These are phyloP conservation scores for Boletellus sp. DNA, from an alignment of 1,284 basidiomycete species.

Conservation along the genomic window DNA sequence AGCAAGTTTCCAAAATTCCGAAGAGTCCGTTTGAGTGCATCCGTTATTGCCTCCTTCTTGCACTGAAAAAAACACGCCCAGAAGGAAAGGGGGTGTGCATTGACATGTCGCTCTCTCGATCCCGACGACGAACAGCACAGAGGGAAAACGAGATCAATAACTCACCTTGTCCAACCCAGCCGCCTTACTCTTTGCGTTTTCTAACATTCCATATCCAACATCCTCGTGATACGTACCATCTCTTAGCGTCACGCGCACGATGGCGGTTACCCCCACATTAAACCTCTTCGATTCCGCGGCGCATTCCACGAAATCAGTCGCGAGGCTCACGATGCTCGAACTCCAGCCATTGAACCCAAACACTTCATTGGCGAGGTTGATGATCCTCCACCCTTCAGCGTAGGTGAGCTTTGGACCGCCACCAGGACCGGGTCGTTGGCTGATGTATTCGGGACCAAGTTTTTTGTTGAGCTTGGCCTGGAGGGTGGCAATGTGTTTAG, in stretches of 20 bases:
- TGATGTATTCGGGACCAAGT: constrained; percentile 92
- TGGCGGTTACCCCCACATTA: constrained; percentile 79
- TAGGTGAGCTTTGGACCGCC: constrained; percentile 89
- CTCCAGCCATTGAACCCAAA: constrained; percentile 99
- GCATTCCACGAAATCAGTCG: constrained; percentile 73
- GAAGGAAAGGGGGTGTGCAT: background rate
- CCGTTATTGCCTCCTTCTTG: constrained; percentile 97
- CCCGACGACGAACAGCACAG: too few species aligned
- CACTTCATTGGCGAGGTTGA: constrained; percentile 95
- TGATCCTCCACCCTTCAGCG: constrained; percentile 95
- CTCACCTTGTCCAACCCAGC: constrained; percentile 87
- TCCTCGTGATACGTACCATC: constrained; percentile 94
- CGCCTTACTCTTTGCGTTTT: constrained; percentile 84
- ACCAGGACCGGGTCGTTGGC: constrained; percentile 84
- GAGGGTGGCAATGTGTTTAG: constrained; percentile 60
- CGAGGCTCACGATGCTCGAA: constrained; percentile 75
- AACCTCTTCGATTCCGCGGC: constrained; percentile 65
- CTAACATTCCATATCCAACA: constrained; percentile 84
- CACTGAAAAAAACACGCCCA: constrained; percentile 49
- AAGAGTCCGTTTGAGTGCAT: constrained; percentile 87
- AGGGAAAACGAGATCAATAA: background rate
- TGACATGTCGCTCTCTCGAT: constrained; percentile 1
- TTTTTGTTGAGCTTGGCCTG: constrained; percentile 84
- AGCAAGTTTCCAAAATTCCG: constrained; percentile 92
- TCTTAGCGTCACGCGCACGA: constrained; percentile 82